A percentile compares a stretch with the other conserved stretches of the same genome.
These are phyloP conservation scores for Euphorbia peplus DNA, from an alignment of 345 rosid genomes.

Conservation along the genomic window DNA sequence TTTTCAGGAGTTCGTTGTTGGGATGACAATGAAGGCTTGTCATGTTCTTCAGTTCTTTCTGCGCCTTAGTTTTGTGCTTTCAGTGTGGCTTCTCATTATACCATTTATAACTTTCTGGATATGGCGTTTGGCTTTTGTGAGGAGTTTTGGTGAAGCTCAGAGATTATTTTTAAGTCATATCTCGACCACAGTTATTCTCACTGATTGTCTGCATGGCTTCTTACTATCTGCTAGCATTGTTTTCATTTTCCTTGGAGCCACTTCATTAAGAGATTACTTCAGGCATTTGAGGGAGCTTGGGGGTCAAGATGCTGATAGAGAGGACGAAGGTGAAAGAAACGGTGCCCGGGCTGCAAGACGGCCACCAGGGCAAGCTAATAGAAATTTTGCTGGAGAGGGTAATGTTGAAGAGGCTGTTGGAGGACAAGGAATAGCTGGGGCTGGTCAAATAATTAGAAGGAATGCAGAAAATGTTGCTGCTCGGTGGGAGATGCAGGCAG, in stretches of 20 bases:
- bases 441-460: conserved; percentile 67
- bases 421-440: conserved; percentile 73
- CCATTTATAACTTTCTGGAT: conserved; percentile 97
- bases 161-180: conserved; percentile 88
- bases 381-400: conserved; percentile 74
- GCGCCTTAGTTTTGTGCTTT: conserved; percentile 89
- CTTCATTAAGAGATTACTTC: conserved; percentile 93
- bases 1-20: conserved; percentile 94
- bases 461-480: conserved; percentile 98
- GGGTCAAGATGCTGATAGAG: conserved; percentile 92
- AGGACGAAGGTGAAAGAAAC: conserved; percentile 86
- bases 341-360: conserved; percentile 86
- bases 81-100: conserved; percentile 92
- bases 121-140: conserved; percentile 89
- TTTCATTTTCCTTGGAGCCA: conserved; percentile 92
- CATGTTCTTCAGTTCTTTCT: conserved; percentile 88
- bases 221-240: conserved; percentile 96
- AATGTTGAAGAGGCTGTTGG: conserved; percentile 82
- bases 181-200: conserved; percentile 78
- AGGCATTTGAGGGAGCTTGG: conserved; percentile 93
- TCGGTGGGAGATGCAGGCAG: conserved; percentile 98
- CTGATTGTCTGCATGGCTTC: conserved; percentile 98
- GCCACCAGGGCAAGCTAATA: conserved; percentile 65
- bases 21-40: conserved; percentile 94
- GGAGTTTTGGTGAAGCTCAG: conserved; percentile 93